Conservation (phyloP, 441 rosid species). For the Eruca vesicaria region DNA sequence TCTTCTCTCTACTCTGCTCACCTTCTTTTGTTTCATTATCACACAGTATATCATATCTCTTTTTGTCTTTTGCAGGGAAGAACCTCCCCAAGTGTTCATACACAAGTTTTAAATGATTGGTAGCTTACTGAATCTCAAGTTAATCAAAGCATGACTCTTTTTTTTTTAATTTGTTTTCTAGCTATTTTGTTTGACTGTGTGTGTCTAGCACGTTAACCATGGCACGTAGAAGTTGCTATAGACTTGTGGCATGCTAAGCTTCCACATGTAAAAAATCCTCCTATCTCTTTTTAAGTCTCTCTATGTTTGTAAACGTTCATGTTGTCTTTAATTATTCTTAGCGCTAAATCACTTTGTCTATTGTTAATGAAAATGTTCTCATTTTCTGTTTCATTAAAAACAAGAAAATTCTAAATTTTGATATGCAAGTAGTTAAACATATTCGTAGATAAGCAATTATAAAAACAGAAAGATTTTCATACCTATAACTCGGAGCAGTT, state of each 20-base stretch:
- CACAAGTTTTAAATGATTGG: constrained; percentile 37
- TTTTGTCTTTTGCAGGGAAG: constrained; percentile 51
- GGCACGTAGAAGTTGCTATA: neutral
- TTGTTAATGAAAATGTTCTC: neutral
- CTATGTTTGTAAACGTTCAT: neutral
- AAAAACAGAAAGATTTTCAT: neutral
- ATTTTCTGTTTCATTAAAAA: neutral
- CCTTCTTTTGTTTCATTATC: neutral
- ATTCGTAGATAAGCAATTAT: neutral
- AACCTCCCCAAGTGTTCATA: constrained; percentile 55
- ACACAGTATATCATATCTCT: neutral
- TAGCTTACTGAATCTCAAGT: constrained; percentile 20
- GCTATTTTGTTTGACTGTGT: neutral
- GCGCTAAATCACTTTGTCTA: neutral
- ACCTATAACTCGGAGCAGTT: neutral
- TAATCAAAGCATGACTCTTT: neutral
- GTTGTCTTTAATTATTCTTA: neutral
- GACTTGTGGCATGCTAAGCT: neutral
- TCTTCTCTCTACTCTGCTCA: neutral
- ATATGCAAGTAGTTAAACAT: no score
- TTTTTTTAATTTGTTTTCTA: neutral
- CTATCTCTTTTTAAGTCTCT: neutral
- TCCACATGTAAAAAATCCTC: neutral
- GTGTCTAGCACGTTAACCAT: constrained; percentile 14
- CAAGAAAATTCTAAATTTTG: neutral